Evolutionary conservation across 179 eudicot genomes (phyloP).

Genomic region (Spinacia oleracea): DNA sequence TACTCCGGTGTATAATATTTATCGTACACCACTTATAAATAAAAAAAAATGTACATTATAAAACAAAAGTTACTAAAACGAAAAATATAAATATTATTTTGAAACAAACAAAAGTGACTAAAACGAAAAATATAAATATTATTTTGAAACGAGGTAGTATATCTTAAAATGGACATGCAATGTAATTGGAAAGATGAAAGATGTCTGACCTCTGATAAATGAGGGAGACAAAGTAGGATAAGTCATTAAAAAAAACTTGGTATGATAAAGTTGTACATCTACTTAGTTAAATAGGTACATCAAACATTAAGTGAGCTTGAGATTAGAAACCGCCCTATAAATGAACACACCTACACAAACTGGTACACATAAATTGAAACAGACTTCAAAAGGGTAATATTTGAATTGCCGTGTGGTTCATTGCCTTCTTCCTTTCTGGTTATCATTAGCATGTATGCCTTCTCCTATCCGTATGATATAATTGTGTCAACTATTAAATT

Average conservation of each 20-base stretch:
- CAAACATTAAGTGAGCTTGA: constrained; percentile 20
- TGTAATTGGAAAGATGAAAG: not conserved
- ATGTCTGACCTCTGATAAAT: not conserved
- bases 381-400: not conserved
- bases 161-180: not conserved
- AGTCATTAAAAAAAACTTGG: not conserved
- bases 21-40: too few species aligned
- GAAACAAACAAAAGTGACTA: too few species aligned
- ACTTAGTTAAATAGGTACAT: constrained; percentile 26
- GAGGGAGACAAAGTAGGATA: constrained; percentile 1
- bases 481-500: not conserved
- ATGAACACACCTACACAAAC: constrained; percentile 36
- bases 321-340: constrained; percentile 37
- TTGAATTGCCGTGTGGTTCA: not conserved
- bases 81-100: too few species aligned
- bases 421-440: not conserved
- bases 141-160: too few species aligned
- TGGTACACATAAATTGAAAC: constrained; percentile 23
- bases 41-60: too few species aligned
- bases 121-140: too few species aligned
- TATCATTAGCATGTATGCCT: not conserved
- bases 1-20: too few species aligned
- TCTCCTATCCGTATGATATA: not conserved
- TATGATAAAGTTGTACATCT: not conserved
- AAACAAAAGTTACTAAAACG: too few species aligned